Base-by-base conservation (phyloP, 1,284 basidiomycete species). In the Sphagnurus paluster region DNA sequence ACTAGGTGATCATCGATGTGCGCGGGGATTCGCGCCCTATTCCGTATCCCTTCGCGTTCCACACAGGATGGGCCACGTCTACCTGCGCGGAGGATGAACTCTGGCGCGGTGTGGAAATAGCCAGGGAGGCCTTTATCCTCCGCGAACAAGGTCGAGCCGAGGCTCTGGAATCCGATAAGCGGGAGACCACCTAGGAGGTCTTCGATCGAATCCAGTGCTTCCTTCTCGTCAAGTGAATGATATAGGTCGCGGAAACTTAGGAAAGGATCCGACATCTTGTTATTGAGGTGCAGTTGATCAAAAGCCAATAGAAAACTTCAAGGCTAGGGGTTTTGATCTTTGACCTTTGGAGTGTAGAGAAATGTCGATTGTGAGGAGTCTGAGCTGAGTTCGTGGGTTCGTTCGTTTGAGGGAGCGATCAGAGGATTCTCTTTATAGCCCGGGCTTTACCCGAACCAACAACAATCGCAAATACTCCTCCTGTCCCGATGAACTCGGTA, bases 1-100 rank as follows among this genome's bases (percentile, higher is more conserved):
- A 52, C 38, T 7, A 52, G 47, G 5, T 36, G 23, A 20, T 52
- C 47, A 9, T 52, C 34, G 7, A 49, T 43, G 10, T n/a, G 20
- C 21, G 26, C 23, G 11, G 32, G 36, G 21, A 23, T 1, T 13
- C 19, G 8, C 3, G 23, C n/a, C 10, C 17, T 16, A 9, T 8
- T 9, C 7, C 14, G 19, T 4, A 29, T 26, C 16, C 39, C 44
- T 5, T 28, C n/a, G n/a, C n/a, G 32, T 24, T 42, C 26, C 20
- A 37, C 28, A 20, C 23, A 16, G 5, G 7, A 7, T 7, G 4
- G 13, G 26, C 11, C 7, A 32, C 6, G 26, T 13, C 35, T 2
- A 6, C 35, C 35, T 11, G 26, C 13, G 26, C 42, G 20, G 19
- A 44, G 19, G 25, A 30, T 24, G 28, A 35, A 36, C 14, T 38